Evolutionary conservation across 257 asterid genomes (phyloP), one percentile per base, ranked within the genome.

Genomic region (Primulina huaijiensis): DNA sequence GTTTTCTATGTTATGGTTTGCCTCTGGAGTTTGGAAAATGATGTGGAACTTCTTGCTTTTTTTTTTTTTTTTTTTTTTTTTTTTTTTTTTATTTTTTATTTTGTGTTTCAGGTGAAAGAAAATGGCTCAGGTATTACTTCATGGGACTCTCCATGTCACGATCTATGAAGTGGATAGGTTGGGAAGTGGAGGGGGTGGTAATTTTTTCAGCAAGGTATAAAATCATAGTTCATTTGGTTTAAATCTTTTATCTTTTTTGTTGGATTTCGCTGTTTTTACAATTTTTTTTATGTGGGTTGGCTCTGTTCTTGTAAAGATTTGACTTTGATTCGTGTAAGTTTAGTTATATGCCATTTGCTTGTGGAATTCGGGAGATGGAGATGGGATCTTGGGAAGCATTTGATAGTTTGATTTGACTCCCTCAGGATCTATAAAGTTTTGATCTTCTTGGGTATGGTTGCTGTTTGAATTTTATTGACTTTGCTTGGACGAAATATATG

Each of bases 61-160:
- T 34, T 7, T 34, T 62, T 34, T 7, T 34, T 62, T 23, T 5
- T 57, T 25, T 34, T 7, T 34, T 62, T 23, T 5, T 57, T 25
- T 34, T 7, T 34, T 62, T n/a, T n/a, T n/a, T n/a, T n/a, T n/a
- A n/a, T n/a, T n/a, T n/a, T n/a, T n/a, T n/a, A n/a, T n/a, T n/a
- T 20, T 60, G n/a, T 60, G 29, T 33, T 31, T 2, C 38, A 80
- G 85, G 81, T 80, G 78, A 78, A 37, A 7, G 73, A 31, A 70
- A 71, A 83, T 83, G 88, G 86, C 86, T 20, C 86, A 78, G 82
- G 78, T 78, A 75, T 81, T 76, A 79, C 88, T 83, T 72, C 88
- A 83, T 58, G 87, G 87, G 14, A 80, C 87, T 73, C 84, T 83
- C 56, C 88, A 83, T 72, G 88, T 38, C 75, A 81, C 84, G 81